Evolutionary conservation across 2,329 filamentous ascomycete species (phyloP), one percentile per base, ranked within the genome.

Genomic region (Stemphylium vesicarium): DNA sequence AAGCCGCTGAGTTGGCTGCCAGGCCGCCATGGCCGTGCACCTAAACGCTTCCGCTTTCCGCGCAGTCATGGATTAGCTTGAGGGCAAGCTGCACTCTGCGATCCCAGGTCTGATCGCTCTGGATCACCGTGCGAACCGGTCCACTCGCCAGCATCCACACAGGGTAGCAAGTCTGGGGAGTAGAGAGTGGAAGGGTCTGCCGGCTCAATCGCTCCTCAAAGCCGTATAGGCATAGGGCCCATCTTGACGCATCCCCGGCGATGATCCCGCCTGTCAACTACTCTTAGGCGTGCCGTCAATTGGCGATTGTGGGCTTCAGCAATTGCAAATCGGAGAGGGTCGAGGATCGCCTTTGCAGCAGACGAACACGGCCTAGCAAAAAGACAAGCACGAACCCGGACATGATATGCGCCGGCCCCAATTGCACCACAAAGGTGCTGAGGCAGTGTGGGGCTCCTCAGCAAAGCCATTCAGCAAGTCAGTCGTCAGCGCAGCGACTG

Each of bases 1-100:
- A 64, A 61, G 64, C 57, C 57, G 62, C 52, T 57, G 47, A 48
- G 50, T 56, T 65, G 60, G 60, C 66, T 57, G 42, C 56, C 49
- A 53, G 53, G 58, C 58, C 58, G 53, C 45, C 32, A 47, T 58
- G 65, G 57, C 69, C 69, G 70, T 70, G 69, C 69, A 52, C 64
- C 18, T 59, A 58, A 62, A 66, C 67, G 62, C 61, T 74, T 72
- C 71, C 70, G 72, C 61, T 63, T 71, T 70, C 69, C 69, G 70
- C 60, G 56, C 62, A 62, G 56, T 53, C 50, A 53, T 53, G 62
- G 55, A 56, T 58, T 50, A 62, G 59, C 57, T 63, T 60, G 51
- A 52, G 49, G 61, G 26, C 62, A 63, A 50, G 60, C 59, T 51
- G 52, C 64, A 57, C 57, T 57, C 60, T 60, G 56, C 53, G 53